Base-by-base conservation (phyloP, 2,329 filamentous ascomycete species). In the Colletotrichum limetticola region DNA sequence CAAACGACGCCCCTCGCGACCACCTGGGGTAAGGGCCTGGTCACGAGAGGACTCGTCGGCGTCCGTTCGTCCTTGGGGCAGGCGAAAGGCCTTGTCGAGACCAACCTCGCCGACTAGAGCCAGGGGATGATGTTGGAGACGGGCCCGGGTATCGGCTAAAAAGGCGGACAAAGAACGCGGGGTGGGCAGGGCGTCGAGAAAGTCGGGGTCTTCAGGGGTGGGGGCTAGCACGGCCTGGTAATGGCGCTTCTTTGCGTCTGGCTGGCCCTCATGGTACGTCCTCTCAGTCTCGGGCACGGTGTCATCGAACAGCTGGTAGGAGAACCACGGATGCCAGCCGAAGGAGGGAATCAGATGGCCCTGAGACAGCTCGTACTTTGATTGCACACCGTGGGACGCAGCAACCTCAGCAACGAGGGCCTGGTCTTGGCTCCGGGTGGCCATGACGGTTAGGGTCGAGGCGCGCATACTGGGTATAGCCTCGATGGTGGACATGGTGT, bases 281-380 rank as follows among this genome's bases (percentile, higher is more conserved):
- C 80, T 78, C 59, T 78, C 77, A 35, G 79, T 35, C 49, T 79
- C 79, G 24, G 66, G 65, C 9, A 63, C 52, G 3, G 79, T 81
- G 80, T 94, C 91, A 77, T 92, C 88, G 78, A 91, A 94, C 77
- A 97, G 87, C 75, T 94, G 91, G 80, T 96, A 87, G 1, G 93
- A 93, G 81, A 95, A 96, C 94, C 94, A 97, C 1, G 94, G 94
- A 79, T 97, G 94, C 93, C 94, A 95, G 24, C 94, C 94, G 82
- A 95, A 96, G n/a, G 91, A 91, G 0, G 94, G 93, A 4, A 96
- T 77, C 64, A 86, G 62, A 22, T 76, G 52, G 16, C 81, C 78
- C 6, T 69, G 60, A 52, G 71, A 70, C 68, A 71, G 60, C 30
- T 63, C 30, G 64, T 72, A 61, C 46, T 71, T 75, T 72, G 79